phyloP scores from a whole-genome alignment of 257 asterid species.

The Solanum arcanum region DNA sequence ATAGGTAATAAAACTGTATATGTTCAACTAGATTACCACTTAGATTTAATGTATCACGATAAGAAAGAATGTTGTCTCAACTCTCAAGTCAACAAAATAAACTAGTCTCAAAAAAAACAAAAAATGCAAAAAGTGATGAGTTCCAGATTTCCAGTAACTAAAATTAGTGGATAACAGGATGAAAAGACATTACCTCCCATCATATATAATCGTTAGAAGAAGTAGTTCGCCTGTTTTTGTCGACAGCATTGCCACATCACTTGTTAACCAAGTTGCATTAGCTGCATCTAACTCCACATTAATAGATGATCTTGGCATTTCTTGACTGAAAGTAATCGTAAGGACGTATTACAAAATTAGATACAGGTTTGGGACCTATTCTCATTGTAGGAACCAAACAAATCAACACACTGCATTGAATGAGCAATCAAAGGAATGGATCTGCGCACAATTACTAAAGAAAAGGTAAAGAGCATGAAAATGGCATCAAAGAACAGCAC shows the following conservation, averaged over 20 bases:
- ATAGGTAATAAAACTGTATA: not conserved
- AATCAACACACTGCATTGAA: not conserved
- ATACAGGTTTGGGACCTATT: not conserved
- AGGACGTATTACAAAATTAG: not conserved
- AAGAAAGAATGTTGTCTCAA: not conserved
- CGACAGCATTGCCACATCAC: conserved; percentile 90
- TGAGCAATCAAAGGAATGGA: not conserved
- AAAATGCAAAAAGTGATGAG: not conserved
- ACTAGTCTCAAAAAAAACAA: not conserved
- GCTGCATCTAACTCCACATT: conserved; percentile 86
- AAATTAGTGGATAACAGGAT: not conserved
- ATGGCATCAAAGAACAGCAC: not conserved
- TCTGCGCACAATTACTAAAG: not conserved
- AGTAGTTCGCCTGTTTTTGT: conserved; percentile 93
- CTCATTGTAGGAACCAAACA: not conserved
- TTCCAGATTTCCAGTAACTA: not conserved
- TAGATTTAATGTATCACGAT: not conserved
- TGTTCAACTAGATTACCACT: not conserved
- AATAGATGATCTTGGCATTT: conserved; percentile 70
- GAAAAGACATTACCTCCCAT: conserved; percentile 64
- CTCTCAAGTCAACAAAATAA: not conserved
- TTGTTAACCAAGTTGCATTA: conserved; percentile 83
- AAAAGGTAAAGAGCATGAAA: not conserved
- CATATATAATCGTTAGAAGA: conserved; percentile 74
- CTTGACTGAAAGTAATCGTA: conserved; percentile 46